Base-by-base conservation (phyloP, 768 basidiomycete genomes). In the Tulasnella calospora region DNA sequence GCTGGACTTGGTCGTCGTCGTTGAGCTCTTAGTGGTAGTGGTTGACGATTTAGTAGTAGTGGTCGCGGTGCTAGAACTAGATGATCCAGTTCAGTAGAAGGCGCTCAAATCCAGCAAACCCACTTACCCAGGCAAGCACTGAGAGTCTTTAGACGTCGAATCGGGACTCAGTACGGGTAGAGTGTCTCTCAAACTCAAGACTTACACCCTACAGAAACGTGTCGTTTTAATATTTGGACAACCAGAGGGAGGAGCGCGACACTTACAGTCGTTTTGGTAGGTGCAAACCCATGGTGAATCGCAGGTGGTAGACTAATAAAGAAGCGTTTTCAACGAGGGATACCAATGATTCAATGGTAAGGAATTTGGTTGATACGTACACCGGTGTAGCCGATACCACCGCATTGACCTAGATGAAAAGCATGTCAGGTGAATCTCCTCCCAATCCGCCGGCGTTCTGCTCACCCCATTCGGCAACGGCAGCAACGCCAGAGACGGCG, bases 271-370 rank as follows among this genome's bases (percentile, higher is more conserved):
- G 79, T 88, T 89, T 35, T 84, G 79, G 51, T 81, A 81, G 21
- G 85, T 83, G 80, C 89, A 90, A 30, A 83, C 81, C 7, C 83
- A 83, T 30, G 86, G 87, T 35, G 87, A n/a, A 76, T 84, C 88
- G 80, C 89, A 90, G 12, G 82, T 83, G 1, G 85, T 89, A 70
- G 83, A 81, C 61, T 67, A 35, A 27, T 8, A 6, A 67, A 35
- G 30, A 6, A 67, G 30, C 30, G 23, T 1, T 8, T 30, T 61
- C 57, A 61, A 61, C 57, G n/a, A n/a, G 27, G 30, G 10, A 61
- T 23, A 12, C 15, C 30, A 30, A 23, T 8, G 27, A 9, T 21
- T n/a, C n/a, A n/a, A n/a, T n/a, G n/a, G n/a, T 44, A 4, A 17
- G 1, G 61, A 6, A 0, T 17, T 15, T 15, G 13, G 12, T 6